Evolutionary conservation across 2,329 filamentous ascomycete genomes (phyloP).

Genomic region (Diplodia sapinea): DNA sequence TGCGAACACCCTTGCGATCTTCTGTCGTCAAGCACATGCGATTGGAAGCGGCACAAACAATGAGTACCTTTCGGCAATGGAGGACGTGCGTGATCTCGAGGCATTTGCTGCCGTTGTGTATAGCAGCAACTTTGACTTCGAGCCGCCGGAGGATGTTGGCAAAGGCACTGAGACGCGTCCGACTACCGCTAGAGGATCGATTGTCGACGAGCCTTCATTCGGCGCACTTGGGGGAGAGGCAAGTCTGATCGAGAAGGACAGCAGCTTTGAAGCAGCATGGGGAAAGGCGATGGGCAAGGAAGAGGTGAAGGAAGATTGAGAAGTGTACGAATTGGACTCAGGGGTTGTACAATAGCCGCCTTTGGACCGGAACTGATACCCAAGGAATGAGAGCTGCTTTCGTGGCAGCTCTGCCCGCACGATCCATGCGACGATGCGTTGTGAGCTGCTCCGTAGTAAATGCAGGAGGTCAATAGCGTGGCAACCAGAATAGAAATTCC

Average conservation of each 20-base stretch:
- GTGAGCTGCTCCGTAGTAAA: background rate
- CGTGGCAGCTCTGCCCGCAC: conserved; percentile 5
- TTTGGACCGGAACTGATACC: conserved; percentile 20
- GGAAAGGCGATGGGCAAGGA: conserved; percentile 64
- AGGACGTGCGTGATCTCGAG: conserved; percentile 75
- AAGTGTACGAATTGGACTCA: conserved; percentile 9
- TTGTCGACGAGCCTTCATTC: conserved; percentile 20
- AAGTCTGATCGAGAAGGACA: conserved; percentile 47
- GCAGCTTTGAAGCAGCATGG: conserved; percentile 72
- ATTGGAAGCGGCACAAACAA: conserved; percentile 71
- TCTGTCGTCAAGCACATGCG: conserved; percentile 86
- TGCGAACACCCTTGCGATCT: conserved; percentile 85
- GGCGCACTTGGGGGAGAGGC: conserved; percentile 35
- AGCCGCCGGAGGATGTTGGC: conserved; percentile 46
- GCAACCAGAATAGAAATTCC: conserved; percentile 1
- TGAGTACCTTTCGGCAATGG: conserved; percentile 68
- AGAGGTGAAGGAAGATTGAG: conserved; percentile 39
- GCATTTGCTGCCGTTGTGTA: conserved; percentile 88
- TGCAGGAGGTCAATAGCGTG: background rate
- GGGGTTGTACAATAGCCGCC: conserved; percentile 24
- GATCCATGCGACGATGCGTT: background rate
- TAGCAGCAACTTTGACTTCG: conserved; percentile 74
- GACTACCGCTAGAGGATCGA: conserved; percentile 32
- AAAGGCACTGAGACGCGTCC: conserved; percentile 31
- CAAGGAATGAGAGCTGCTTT: conserved; percentile 15